Evolutionary conservation across 2,329 filamentous ascomycete genomes (phyloP), one percentile per base, ranked within the genome.

Genomic region (Fonsecaea pugnacius): DNA sequence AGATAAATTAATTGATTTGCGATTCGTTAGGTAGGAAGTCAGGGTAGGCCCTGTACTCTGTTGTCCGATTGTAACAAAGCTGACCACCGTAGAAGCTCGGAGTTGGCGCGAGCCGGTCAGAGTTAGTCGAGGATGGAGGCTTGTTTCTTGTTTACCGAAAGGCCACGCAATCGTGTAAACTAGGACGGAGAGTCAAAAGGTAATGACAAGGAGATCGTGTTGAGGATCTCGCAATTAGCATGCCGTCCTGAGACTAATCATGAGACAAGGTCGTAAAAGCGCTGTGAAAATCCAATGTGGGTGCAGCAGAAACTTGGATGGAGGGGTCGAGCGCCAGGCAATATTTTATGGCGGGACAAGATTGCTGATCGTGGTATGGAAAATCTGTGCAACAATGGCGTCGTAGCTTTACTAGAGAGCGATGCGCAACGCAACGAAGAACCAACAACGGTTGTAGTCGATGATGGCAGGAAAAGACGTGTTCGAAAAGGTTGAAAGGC

Each of bases 291-390:
- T 51, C 63, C 35, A 57, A 61, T 30, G 36, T 63, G 55, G 66
- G 54, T 53, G 48, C 57, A 56, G 60, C 16, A 32, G 62, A 57
- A 55, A 59, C 38, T 60, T 60, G 43, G 62, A 61, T 21, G 56
- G 48, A 61, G 63, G 63, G 62, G 58, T 62, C 54, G 57, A 64
- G 60, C 59, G 60, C 58, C 33, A 58, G 51, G 60, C 35, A 27
- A 62, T 62, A 53, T 58, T 56, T 64, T 66, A 64, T 60, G 52
- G 64, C 67, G 61, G 67, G 67, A 66, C 63, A 66, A 67, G 60
- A 66, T 64, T 67, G 65, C 60, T 62, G 67, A 64, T 66, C 60
- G 67, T 52, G 63, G 60, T 58, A 62, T 60, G 55, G 35, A 32
- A 33, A 62, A 59, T 62, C 54, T 64, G 67, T 69, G 58, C 63